Evolutionary conservation across 2,329 filamentous ascomycete species (phyloP), one percentile per base, ranked within the genome.

Genomic region (Didymellaceae sp.): DNA sequence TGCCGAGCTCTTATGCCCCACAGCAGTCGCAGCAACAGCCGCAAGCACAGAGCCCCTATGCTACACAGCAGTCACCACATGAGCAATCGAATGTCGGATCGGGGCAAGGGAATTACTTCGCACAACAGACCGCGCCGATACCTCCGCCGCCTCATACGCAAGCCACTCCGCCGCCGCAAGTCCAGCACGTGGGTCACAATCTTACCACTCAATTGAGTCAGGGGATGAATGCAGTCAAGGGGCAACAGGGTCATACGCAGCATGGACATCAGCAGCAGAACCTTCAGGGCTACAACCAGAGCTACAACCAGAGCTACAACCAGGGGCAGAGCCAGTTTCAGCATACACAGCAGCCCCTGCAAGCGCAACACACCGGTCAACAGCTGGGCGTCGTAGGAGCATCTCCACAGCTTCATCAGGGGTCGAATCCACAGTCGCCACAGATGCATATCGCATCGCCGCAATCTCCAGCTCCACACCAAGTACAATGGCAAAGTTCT

Each of bases 1-100:
- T 32, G 17, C 32, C 54, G 41, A 64, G 46, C 30, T 22, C 59
- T 3, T 67, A 67, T 46, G 30, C 59, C 42, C 30, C 60, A 8
- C 67, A 69, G 41, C 66, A 63, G 31, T 61, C 65, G n/a, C 64
- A 57, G 18, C 56, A 56, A 28, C 66, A 63, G 11, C 56, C 62
- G 5, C 54, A 61, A 5, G 61, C 55, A 3, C 65, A 68, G 37
- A 58, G 28, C 47, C 67, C 63, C 38, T 71, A 72, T 39, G 68
- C 67, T 20, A 51, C 63, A 5, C 61, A 55, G 38, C 62, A 66
- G 35, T 21, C 35, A 5, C 26, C 26, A 28, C 5, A n/a, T n/a
- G n/a, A n/a, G n/a, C n/a, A n/a, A n/a, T n/a, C n/a, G n/a, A n/a
- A n/a, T n/a, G n/a, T n/a, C n/a, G n/a, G n/a, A n/a, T n/a, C n/a